Evolutionary conservation across 305 asterid genomes (phyloP).

Genomic region (Fraxinus floribunda): DNA sequence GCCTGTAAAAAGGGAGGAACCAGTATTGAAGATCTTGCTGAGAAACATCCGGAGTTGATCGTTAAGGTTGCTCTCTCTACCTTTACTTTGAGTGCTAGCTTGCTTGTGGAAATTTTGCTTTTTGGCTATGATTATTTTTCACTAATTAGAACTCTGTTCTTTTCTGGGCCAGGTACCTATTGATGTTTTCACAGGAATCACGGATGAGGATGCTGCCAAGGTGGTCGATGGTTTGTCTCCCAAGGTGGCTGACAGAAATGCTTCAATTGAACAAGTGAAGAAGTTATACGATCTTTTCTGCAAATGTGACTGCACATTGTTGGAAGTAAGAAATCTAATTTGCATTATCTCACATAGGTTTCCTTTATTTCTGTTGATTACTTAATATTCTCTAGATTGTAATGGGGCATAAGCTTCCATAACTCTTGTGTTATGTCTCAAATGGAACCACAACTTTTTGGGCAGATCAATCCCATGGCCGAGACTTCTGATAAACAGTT

Average conservation of each 20-base stretch:
- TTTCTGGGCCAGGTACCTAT: slow-evolving; percentile 65
- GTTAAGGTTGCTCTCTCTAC: slow-evolving; percentile 53
- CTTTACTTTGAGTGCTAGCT: slow-evolving; percentile 16
- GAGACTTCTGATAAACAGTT: slow-evolving; percentile 85
- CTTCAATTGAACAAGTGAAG: slow-evolving; percentile 96
- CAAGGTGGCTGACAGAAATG: slow-evolving; percentile 71
- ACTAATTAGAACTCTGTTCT: slow-evolving; percentile 1
- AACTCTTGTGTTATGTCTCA: slow-evolving; percentile 12
- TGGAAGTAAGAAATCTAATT: slow-evolving; percentile 59
- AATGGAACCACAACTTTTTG: slow-evolving; percentile 13
- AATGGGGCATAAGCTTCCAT: slow-evolving; percentile 12
- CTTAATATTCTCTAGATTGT: slow-evolving; percentile 11
- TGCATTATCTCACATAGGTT: slow-evolving; percentile 5
- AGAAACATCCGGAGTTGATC: slow-evolving; percentile 88
- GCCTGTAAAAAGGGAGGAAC: slow-evolving; percentile 98
- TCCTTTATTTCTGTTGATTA: slow-evolving; percentile 6
- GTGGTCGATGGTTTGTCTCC: slow-evolving; percentile 94
- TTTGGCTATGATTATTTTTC: slow-evolving; percentile 10
- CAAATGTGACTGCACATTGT: slow-evolving; percentile 80
- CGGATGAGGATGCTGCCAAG: slow-evolving; percentile 93
- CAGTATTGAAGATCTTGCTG: slow-evolving; percentile 97
- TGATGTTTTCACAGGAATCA: slow-evolving; percentile 86
- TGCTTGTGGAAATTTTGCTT: slow-evolving; percentile 1
- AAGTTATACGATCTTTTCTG: slow-evolving; percentile 87
- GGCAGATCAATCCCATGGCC: slow-evolving; percentile 89